A percentile compares a stretch with the other conserved stretches of the same genome.
These are phyloP conservation scores for Amanita pseudoporphyria DNA, from an alignment of 768 basidiomycete genomes.

Conservation along the genomic window DNA sequence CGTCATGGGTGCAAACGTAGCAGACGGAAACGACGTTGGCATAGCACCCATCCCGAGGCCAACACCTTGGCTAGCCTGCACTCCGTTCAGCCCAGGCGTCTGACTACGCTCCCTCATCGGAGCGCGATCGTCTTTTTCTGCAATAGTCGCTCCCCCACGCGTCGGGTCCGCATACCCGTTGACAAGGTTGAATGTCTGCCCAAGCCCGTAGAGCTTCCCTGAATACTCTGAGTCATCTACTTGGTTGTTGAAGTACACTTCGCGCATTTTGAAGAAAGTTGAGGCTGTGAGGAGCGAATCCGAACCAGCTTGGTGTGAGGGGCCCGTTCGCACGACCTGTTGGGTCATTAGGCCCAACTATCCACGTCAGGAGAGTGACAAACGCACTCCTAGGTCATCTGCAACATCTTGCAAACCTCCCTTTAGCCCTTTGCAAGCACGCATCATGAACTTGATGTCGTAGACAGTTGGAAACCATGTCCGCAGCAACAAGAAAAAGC, in stretches of 20 bases:
- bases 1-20: slow-evolving; percentile 52
- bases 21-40: slow-evolving; percentile 36
- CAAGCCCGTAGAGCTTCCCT: slow-evolving; percentile 77
- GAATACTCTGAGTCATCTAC: slow-evolving; percentile 79
- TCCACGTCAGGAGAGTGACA: slow-evolving; percentile 1
- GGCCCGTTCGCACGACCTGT: slow-evolving; percentile 82
- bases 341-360: slow-evolving; percentile 7
- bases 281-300: slow-evolving; percentile 90
- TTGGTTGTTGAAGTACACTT: slow-evolving; percentile 84
- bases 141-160: slow-evolving; percentile 70
- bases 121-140: slow-evolving; percentile 67
- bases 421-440: slow-evolving; percentile 75
- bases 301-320: slow-evolving; percentile 95
- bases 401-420: slow-evolving; percentile 93
- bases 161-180: slow-evolving; percentile 60
- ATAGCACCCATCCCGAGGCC: slow-evolving; percentile 43
- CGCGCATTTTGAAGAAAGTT: slow-evolving; percentile 94
- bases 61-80: slow-evolving; percentile 28
- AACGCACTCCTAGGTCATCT: slow-evolving; percentile 78
- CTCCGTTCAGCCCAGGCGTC: slow-evolving; percentile 39
- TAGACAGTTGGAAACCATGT: slow-evolving; percentile 96
- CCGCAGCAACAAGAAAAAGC: slow-evolving; percentile 78
- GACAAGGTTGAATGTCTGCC: slow-evolving; percentile 61
- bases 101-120: slow-evolving; percentile 45
- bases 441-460: slow-evolving; percentile 97